phyloP scores from a whole-genome alignment of 805 yeast species.

The Teunomyces aglyptinius region DNA sequence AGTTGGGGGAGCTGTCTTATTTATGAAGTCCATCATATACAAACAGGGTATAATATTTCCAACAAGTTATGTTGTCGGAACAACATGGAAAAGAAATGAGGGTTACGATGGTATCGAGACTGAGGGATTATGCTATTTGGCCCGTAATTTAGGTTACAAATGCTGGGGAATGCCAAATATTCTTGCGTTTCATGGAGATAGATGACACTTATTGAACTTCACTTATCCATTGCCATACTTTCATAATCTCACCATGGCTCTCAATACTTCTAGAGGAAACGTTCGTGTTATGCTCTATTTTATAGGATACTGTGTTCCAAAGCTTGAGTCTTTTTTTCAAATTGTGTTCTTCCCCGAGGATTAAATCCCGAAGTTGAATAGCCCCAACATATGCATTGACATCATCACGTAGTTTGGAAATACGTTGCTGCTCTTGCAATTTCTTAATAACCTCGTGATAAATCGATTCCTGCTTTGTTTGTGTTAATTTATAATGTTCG shows the following conservation, averaged over 20 bases:
- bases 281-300: conserved; percentile 65
- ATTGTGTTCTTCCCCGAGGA: conserved; percentile 43
- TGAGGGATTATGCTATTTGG: conserved; percentile 51
- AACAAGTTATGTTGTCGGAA: conserved; percentile 44
- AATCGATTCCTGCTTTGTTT: conserved; percentile 43
- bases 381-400: conserved; percentile 55
- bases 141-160: conserved; percentile 41
- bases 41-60: conserved; percentile 49
- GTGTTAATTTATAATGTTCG: conserved; percentile 35
- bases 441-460: conserved; percentile 48
- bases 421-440: conserved; percentile 32
- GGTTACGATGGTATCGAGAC: conserved; percentile 57
- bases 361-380: conserved; percentile 69
- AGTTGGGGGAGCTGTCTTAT: conserved; percentile 53
- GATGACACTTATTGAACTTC: conserved; percentile 21
- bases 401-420: conserved; percentile 25
- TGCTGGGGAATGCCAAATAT: conserved; percentile 53
- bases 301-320: conserved; percentile 58
- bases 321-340: conserved; percentile 35
- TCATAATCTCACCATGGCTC: conserved; percentile 81
- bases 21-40: conserved; percentile 41
- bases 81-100: conserved; percentile 45
- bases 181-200: conserved; percentile 36
- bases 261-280: conserved; percentile 64
- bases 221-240: conserved; percentile 84